Base-by-base conservation (phyloP, 108 stramenopile species). In the Nannochloropsis granulata region DNA sequence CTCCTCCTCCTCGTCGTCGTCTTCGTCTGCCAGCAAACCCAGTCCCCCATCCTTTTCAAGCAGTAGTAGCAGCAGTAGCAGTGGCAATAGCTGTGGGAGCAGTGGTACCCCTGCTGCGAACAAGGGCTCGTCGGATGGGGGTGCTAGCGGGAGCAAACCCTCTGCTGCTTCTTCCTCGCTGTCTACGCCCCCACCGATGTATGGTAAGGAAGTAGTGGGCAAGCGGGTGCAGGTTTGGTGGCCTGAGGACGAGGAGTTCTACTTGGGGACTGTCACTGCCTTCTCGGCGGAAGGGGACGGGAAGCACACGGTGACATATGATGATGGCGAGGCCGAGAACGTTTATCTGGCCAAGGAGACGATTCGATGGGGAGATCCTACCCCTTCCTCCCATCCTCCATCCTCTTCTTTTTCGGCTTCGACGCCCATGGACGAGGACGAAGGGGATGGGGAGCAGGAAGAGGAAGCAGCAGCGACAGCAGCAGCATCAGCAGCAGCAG, bases 271-370 rank as follows among this genome's bases (percentile, higher is more conserved):
- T 14, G 88, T 89, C 13, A 44, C 82, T 3, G 71, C 79, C 34
- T 89, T 83, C 78, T 43, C 42, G 16, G 45, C 44, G 13, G 19
- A 10, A 71, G 56, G 19, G 24, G 26, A 81, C 25, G 82, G 88
- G 13, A 88, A 83, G 87, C 89, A 89, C 83, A n/a, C 43, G 14
- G 26, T 89, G 25, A 42, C 83, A 24, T 89, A 89, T 84, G 87
- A 88, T 16, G 89, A 86, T 23, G 89, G 89, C 2, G 89, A 89
- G 25, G 80, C 45, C 25, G 89, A 89, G 86, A 81, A 43, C 24
- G 44, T 89, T 23, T 23, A 86, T 25, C 88, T 89, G 81, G 23
- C 23, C 83, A 44, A 83, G 21, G 87, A 89, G 83, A 79, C 14
- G 7, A 16, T 79, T 23, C 24, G 21, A 13, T 83, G 81, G 44